These are phyloP conservation scores for Gloeopeniophorella convolvens DNA, from an alignment of 768 basidiomycete genomes.

Conservation along the genomic window DNA sequence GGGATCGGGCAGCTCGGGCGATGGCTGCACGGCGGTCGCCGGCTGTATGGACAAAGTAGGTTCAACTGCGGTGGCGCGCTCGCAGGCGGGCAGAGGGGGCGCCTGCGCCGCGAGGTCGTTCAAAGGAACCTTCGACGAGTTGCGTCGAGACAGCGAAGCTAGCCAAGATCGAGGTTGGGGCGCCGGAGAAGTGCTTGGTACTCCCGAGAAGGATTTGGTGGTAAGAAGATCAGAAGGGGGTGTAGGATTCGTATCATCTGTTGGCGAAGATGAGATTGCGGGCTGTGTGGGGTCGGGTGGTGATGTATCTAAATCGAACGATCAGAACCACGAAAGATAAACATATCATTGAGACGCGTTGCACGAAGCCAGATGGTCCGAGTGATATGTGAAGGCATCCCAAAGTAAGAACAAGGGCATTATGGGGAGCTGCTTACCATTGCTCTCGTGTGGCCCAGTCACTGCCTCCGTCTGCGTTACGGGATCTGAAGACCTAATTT, in stretches of 20 bases:
- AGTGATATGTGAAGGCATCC: not conserved
- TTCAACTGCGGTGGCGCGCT: not conserved
- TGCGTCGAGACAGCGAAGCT: conserved; percentile 8
- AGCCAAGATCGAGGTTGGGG: conserved; percentile 14
- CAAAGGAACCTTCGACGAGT: conserved; percentile 6
- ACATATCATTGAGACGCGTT: not conserved
- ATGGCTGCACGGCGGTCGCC: not conserved
- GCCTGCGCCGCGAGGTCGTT: conserved; percentile 2
- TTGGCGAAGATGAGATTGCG: not conserved
- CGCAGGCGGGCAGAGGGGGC: not conserved
- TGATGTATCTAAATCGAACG: not conserved
- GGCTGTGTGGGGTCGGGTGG: not conserved
- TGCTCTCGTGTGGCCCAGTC: not conserved
- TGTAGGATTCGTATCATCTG: not conserved
- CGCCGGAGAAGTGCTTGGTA: not conserved
- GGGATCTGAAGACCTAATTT: not conserved
- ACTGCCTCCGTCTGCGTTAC: not conserved
- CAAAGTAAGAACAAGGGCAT: not conserved
- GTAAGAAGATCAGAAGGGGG: not conserved
- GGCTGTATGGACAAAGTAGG: not conserved
- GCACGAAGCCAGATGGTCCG: not conserved
- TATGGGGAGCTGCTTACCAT: not conserved
- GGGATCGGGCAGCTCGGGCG: not conserved
- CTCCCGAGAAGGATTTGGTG: not conserved
- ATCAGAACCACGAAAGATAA: conserved; percentile 4